Evolutionary conservation across 2,329 filamentous ascomycete species (phyloP).

Genomic region (Phialocephala sp.): DNA sequence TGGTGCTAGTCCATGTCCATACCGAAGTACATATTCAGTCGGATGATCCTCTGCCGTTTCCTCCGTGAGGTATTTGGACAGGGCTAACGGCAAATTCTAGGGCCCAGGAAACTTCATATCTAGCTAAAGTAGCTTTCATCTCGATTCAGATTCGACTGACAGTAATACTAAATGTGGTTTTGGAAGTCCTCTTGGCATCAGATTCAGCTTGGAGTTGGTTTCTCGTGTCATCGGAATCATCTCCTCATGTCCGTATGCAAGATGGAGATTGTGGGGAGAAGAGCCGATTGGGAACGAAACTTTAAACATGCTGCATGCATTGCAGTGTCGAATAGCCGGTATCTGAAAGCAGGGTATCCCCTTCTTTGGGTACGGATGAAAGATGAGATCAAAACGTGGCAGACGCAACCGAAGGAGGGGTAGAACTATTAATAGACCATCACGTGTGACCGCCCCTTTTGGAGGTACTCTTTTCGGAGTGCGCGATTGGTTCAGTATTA

Average conservation of each 20-base stretch:
- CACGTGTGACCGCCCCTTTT: background rate
- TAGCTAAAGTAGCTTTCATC: background rate
- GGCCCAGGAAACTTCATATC: background rate
- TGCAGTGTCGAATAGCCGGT: slow-evolving; percentile 15
- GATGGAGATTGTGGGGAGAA: slow-evolving; percentile 12
- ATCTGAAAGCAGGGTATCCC: slow-evolving; percentile 8
- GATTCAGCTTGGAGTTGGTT: slow-evolving; percentile 6
- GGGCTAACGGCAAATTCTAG: slow-evolving; percentile 1
- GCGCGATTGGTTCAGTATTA: background rate
- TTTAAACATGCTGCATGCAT: background rate
- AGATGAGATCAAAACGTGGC: slow-evolving; percentile 7
- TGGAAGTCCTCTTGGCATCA: slow-evolving; percentile 3
- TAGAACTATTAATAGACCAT: slow-evolving; percentile 3
- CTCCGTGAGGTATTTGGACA: slow-evolving; percentile 18
- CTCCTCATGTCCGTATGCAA: slow-evolving; percentile 13
- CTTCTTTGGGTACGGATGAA: slow-evolving; percentile 17
- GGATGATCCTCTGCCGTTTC: slow-evolving; percentile 24
- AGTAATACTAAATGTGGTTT: background rate
- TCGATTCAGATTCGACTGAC: background rate
- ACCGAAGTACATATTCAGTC: slow-evolving; percentile 7
- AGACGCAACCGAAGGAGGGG: slow-evolving; percentile 5
- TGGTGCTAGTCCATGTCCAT: slow-evolving; percentile 11
- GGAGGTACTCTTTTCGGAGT: background rate
- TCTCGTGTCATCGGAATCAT: background rate
- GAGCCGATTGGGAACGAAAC: slow-evolving; percentile 17